Base-by-base conservation (phyloP, 2,329 filamentous ascomycete species). In the Claviceps lovelessii region DNA sequence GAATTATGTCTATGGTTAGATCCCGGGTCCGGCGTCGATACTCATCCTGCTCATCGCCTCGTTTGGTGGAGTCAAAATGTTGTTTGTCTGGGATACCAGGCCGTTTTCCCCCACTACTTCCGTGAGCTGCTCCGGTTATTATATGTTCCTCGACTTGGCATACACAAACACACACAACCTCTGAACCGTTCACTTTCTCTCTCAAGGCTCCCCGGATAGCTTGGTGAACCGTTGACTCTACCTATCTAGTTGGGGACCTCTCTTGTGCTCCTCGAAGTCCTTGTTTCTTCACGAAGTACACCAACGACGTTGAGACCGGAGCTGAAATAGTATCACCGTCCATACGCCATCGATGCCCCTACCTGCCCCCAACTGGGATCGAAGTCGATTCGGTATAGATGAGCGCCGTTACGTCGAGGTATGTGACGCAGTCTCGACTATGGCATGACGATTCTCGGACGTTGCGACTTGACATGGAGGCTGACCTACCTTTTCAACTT, bases 351-450 rank as follows among this genome's bases (percentile, higher is more conserved):
- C 59, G 55, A 50, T 56, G 41, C 54, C 11, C 29, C 46, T 15
- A 48, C 46, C 29, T 35, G 29, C 46, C 15, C 17, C 17, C 6
- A 5, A 15, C 28, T 29, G 39, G n/a, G 11, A 50, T 17, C 33
- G 11, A 50, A 15, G 23, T 17, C 7, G 46, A 50, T 17, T 13
- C 13, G 9, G 17, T 61, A 52, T 55, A 53, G 46, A 58, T 57
- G 58, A 56, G 49, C 55, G 45, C 49, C 46, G 54, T 55, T 53
- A 52, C 54, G 57, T 58, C 56, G 55, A 56, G 54, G 55, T 57
- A 55, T 52, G 53, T 49, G 29, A 23, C 35, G 48, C 29, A n/a
- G 28, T 33, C 49, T n/a, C 31, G 23, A 28, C 13, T 23, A 47
- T 49, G 33, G 15, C 33, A 54, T 15, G 29, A 28, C 50, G 17